phyloP scores from a whole-genome alignment of 73 alveolate species.

The Tetrahymena malaccensis region DNA sequence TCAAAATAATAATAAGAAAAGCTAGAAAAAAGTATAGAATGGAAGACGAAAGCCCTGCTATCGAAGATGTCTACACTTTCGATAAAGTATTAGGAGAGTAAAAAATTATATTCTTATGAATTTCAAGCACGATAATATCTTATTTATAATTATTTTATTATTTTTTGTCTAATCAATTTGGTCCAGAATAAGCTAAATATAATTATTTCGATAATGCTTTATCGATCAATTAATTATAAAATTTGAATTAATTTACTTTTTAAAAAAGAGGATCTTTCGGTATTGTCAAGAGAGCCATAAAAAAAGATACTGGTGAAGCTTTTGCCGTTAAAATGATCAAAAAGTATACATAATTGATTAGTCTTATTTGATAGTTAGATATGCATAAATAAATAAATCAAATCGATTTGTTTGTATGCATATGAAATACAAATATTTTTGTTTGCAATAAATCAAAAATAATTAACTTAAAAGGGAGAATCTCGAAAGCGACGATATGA shows the following conservation, averaged over 20 bases:
- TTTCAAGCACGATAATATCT: background rate
- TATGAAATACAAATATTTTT: too few relatives aligned
- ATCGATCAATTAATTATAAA: too few relatives aligned
- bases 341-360: slow-evolving; percentile 17
- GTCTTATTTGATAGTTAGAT: background rate
- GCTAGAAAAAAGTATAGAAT: background rate
- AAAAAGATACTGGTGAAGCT: slow-evolving; percentile 65
- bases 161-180: too few relatives aligned
- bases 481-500: slow-evolving; percentile 56
- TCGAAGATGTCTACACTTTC: slow-evolving; percentile 12
- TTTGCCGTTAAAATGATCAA: slow-evolving; percentile 78
- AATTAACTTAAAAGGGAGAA: slow-evolving; percentile 18
- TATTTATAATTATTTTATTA: background rate
- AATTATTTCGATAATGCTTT: too few relatives aligned
- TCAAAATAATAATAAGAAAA: background rate
- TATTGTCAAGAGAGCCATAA: slow-evolving; percentile 58
- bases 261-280: slow-evolving; percentile 66
- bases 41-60: slow-evolving; percentile 6
- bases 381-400: too few relatives aligned
- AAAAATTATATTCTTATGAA: too few relatives aligned
- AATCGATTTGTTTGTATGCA: too few relatives aligned
- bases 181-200: background rate
- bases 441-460: too few relatives aligned
- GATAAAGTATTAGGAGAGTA: slow-evolving; percentile 41
- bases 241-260: too few relatives aligned